Percentiles rank a stretch among this genome's conserved stretches.
These are phyloP conservation scores for Elsinoe necatrix DNA, from an alignment of 2,329 filamentous ascomycete genomes.

Conservation along the genomic window DNA sequence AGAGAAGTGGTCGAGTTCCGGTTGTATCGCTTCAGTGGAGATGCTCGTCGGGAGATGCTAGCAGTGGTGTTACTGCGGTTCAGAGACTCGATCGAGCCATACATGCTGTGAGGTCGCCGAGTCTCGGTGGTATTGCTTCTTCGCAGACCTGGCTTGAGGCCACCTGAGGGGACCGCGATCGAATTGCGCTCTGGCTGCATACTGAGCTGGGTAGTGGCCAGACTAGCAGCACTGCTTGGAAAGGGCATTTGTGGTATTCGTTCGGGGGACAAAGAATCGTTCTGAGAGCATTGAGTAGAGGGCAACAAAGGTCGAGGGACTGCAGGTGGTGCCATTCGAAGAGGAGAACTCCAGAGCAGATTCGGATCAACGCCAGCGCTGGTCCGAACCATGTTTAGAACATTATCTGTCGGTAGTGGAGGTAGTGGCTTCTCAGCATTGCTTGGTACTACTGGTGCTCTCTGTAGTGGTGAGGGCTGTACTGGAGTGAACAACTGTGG, in stretches of 20 bases:
- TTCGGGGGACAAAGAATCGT: slow-evolving; percentile 13
- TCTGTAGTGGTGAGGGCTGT: neutral
- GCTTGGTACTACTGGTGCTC: slow-evolving; percentile 14
- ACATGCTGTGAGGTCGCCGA: slow-evolving; percentile 20
- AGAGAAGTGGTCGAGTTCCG: slow-evolving; percentile 28
- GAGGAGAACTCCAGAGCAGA: slow-evolving; percentile 33
- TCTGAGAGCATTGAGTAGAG: slow-evolving; percentile 4
- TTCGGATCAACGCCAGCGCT: slow-evolving; percentile 41
- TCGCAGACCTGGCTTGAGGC: slow-evolving; percentile 29
- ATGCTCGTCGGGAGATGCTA: slow-evolving; percentile 37
- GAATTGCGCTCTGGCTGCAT: slow-evolving; percentile 7
- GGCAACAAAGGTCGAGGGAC: slow-evolving; percentile 1
- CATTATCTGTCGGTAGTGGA: slow-evolving; percentile 11
- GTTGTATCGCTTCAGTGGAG: slow-evolving; percentile 40
- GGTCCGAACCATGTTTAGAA: slow-evolving; percentile 22
- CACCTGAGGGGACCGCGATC: neutral
- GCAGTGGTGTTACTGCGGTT: slow-evolving; percentile 24
- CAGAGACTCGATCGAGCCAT: slow-evolving; percentile 26
- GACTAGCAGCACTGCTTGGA: slow-evolving; percentile 2
- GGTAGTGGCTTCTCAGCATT: slow-evolving; percentile 15
- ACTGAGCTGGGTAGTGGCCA: slow-evolving; percentile 3
- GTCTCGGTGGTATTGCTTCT: slow-evolving; percentile 40
- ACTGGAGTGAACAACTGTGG: slow-evolving; percentile 13
- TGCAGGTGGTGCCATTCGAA: slow-evolving; percentile 6
- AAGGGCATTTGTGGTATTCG: slow-evolving; percentile 12